Percentiles rank a stretch among this genome's conserved stretches.
Evolutionary conservation across 2,329 filamentous ascomycete genomes (phyloP).

Genomic region (Botrytis porri): DNA sequence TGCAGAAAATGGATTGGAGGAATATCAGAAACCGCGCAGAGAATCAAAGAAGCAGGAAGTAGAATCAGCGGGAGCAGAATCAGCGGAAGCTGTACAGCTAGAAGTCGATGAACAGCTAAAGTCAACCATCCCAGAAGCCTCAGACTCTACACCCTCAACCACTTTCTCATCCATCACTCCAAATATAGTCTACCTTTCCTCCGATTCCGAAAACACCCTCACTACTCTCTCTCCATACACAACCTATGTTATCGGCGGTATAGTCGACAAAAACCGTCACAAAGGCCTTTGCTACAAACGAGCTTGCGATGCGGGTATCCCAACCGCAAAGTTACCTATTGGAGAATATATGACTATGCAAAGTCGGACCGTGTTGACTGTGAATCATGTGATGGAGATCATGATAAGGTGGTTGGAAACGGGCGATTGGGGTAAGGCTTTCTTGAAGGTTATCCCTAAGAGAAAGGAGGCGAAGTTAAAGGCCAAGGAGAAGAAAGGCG

Average conservation of each 20-base stretch:
- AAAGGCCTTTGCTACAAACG: slow-evolving; percentile 90
- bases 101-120: background rate
- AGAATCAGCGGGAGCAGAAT: background rate
- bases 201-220: slow-evolving; percentile 84
- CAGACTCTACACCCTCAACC: slow-evolving; percentile 60
- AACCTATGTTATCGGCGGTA: slow-evolving; percentile 87
- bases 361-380: slow-evolving; percentile 80
- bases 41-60: background rate
- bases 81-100: background rate
- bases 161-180: slow-evolving; percentile 66
- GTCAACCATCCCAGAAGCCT: background rate
- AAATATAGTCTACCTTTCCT: slow-evolving; percentile 79
- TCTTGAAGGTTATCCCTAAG: slow-evolving; percentile 83
- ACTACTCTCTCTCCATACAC: slow-evolving; percentile 81
- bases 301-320: slow-evolving; percentile 71
- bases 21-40: slow-evolving; percentile 2
- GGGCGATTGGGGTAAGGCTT: slow-evolving; percentile 88
- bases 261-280: slow-evolving; percentile 95
- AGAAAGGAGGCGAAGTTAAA: slow-evolving; percentile 77
- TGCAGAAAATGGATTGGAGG: slow-evolving; percentile 15
- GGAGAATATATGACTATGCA: slow-evolving; percentile 93
- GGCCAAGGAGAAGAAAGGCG: slow-evolving; percentile 29
- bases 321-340: slow-evolving; percentile 88
- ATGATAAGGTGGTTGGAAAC: slow-evolving; percentile 91
- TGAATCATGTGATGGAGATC: slow-evolving; percentile 95